Conservation (phyloP, 2,329 filamentous ascomycete genomes). For the Passalora sequoiae region DNA sequence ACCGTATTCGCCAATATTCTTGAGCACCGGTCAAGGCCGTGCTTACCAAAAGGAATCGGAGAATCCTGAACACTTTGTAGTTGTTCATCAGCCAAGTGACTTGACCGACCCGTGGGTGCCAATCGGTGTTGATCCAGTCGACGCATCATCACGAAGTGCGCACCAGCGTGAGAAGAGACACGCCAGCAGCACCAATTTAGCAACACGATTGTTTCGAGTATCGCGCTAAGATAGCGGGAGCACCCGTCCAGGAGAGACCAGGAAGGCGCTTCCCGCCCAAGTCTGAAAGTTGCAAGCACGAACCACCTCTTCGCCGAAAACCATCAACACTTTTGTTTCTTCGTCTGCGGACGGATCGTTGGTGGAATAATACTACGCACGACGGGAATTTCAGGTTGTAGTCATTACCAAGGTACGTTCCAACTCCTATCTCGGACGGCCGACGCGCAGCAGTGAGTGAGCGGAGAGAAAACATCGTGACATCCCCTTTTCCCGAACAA, state of each 20-base stretch:
- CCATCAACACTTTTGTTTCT: constrained; percentile 10
- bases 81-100: not conserved
- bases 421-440: not conserved
- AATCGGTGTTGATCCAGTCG: not conserved
- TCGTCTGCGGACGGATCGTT: constrained; percentile 1
- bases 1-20: no score
- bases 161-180: not conserved
- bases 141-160: constrained; percentile 4
- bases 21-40: not conserved
- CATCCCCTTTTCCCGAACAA: constrained; percentile 5
- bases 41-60: not conserved
- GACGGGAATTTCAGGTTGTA: not conserved
- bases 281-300: not conserved
- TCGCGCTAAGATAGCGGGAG: not conserved
- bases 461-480: not conserved
- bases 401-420: constrained; percentile 8
- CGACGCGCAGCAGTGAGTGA: not conserved
- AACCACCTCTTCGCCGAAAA: constrained; percentile 5
- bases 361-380: constrained; percentile 1
- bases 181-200: not conserved
- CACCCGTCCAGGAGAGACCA: not conserved
- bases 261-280: constrained; percentile 5
- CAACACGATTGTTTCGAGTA: constrained; percentile 2
- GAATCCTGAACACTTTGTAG: not conserved
- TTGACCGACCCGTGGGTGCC: no score